Conservation (phyloP, 2,329 filamentous ascomycete genomes). For the Coniochaeta sp. region DNA sequence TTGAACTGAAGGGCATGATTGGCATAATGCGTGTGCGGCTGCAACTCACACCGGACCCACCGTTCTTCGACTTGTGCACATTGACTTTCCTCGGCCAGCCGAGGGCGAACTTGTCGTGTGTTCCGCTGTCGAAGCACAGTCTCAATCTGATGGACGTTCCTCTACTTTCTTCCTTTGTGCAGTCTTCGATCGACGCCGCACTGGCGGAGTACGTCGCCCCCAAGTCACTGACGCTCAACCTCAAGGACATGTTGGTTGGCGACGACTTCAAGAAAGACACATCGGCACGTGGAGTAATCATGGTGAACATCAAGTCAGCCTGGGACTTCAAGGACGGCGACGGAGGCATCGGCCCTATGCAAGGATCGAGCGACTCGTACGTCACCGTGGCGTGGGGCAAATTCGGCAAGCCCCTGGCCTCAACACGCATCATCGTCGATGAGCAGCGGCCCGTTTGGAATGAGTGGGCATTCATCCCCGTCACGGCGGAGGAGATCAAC, state of each 20-base stretch:
- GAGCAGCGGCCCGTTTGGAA: conserved; percentile 67
- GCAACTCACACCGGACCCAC: conserved; percentile 68
- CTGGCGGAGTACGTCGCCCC: conserved; percentile 71
- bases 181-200: conserved; percentile 66
- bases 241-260: conserved; percentile 71
- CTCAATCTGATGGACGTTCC: conserved; percentile 72
- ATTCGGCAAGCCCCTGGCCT: conserved; percentile 63
- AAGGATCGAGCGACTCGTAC: conserved; percentile 63
- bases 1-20: conserved; percentile 66
- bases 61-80: conserved; percentile 70
- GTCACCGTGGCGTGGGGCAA: conserved; percentile 71
- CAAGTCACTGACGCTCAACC: conserved; percentile 64
- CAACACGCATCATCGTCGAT: conserved; percentile 56
- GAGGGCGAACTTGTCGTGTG: conserved; percentile 62
- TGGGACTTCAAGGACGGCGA: conserved; percentile 68
- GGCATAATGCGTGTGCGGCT: conserved; percentile 62
- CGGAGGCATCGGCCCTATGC: conserved; percentile 50
- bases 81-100: conserved; percentile 70
- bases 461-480: conserved; percentile 62
- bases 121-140: conserved; percentile 61
- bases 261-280: conserved; percentile 78
- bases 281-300: conserved; percentile 53
- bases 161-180: conserved; percentile 67
- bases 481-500: conserved; percentile 64
- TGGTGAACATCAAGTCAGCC: conserved; percentile 60